Conservation (phyloP, 1,284 basidiomycete genomes). For the Neonothopanus nambi region DNA sequence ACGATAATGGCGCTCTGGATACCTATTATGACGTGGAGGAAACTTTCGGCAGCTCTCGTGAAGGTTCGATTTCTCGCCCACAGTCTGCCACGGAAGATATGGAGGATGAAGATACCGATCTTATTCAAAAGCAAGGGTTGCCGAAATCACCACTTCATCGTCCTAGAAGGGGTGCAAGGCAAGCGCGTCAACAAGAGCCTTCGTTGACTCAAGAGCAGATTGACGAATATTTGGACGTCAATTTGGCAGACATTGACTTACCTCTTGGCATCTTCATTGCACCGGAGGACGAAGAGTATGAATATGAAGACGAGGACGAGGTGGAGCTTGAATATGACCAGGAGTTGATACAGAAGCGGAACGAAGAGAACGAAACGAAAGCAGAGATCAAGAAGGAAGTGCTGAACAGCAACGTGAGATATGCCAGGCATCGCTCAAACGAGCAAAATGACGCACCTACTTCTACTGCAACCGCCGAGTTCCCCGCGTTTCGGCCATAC, state of each 20-base stretch:
- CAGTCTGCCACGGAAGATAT: too few relatives aligned
- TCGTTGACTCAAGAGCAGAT: too few relatives aligned
- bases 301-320: constrained; percentile 1
- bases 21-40: background rate
- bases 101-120: too few relatives aligned
- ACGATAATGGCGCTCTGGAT: background rate
- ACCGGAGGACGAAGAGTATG: constrained; percentile 2
- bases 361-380: background rate
- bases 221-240: too few relatives aligned
- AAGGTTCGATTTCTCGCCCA: too few relatives aligned
- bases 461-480: background rate
- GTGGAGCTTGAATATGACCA: background rate
- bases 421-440: background rate
- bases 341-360: background rate
- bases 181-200: too few relatives aligned
- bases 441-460: background rate
- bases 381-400: background rate
- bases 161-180: too few relatives aligned
- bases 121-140: too few relatives aligned
- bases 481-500: background rate
- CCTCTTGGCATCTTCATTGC: constrained; percentile 6
- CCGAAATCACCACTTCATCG: too few relatives aligned
- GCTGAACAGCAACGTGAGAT: constrained; percentile 1
- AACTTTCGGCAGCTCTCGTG: too few relatives aligned
- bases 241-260: too few relatives aligned